Percentiles rank a stretch among this genome's conserved stretches.
Evolutionary conservation across 371 early-diverging fungal species (phyloP).

Genomic region (Blakeslea trispora): DNA sequence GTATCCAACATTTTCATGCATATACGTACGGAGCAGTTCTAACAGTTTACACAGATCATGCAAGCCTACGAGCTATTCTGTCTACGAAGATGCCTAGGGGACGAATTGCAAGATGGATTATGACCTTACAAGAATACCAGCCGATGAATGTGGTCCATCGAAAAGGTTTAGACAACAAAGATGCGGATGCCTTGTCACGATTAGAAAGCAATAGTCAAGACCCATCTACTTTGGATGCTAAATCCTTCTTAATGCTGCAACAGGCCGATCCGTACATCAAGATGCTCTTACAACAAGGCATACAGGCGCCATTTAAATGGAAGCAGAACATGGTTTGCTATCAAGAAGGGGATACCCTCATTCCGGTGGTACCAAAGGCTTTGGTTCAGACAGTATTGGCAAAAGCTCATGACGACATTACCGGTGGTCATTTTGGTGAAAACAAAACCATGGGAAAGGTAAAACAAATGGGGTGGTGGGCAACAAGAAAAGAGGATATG

Average conservation of each 20-base stretch:
- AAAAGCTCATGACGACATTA: no score
- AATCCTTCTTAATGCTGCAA: no score
- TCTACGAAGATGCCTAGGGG: not conserved
- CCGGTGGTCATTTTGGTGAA: conserved; percentile 18
- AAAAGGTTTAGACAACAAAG: not conserved
- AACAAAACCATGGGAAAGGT: conserved; percentile 16
- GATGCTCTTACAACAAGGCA: no score
- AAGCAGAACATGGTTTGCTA: no score
- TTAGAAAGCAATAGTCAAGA: not conserved
- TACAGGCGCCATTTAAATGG: no score
- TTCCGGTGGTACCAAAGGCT: no score
- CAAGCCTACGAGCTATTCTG: conserved; percentile 4
- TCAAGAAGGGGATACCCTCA: no score
- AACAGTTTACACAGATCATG: conserved; percentile 22
- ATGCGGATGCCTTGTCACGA: conserved; percentile 12
- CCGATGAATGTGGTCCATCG: conserved; percentile 3
- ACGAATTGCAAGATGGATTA: conserved; percentile 5
- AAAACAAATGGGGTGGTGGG: conserved; percentile 13
- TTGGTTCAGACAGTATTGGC: no score
- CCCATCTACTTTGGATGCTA: not conserved
- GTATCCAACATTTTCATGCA: conserved; percentile 9
- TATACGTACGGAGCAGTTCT: conserved; percentile 13
- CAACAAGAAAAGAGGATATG: conserved; percentile 1
- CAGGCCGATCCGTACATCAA: no score
- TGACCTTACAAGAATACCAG: not conserved